Percentiles rank a stretch among this genome's conserved stretches.
Conservation (phyloP, 73 alveolate species). For the Uronychia binucleata region DNA sequence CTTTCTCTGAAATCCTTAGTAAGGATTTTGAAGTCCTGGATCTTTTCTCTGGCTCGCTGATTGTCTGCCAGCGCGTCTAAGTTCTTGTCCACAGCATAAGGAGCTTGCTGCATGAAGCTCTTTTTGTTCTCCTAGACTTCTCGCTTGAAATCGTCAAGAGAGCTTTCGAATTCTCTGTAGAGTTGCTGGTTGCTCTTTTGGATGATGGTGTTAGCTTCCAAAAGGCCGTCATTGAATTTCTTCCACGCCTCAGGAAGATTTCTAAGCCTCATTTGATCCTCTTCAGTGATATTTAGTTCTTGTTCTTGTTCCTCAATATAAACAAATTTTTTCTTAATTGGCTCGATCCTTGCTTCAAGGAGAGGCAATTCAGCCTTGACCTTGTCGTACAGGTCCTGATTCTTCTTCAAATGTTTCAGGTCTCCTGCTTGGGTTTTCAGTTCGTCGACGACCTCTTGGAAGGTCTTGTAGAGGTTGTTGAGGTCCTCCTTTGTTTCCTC, state of each 20-base stretch:
- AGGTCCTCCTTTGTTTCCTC: conserved; percentile 73
- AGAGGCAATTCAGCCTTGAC: conserved; percentile 69
- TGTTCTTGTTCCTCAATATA: conserved; percentile 54
- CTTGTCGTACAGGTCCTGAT: conserved; percentile 70
- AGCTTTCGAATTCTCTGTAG: conserved; percentile 75
- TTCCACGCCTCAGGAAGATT: conserved; percentile 78
- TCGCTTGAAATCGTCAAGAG: conserved; percentile 83
- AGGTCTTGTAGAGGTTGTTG: conserved; percentile 54
- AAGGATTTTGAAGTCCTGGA: conserved; percentile 65
- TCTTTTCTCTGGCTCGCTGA: conserved; percentile 68
- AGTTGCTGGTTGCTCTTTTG: conserved; percentile 70
- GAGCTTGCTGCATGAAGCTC: conserved; percentile 80
- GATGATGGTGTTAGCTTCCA: conserved; percentile 66
- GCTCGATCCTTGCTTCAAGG: conserved; percentile 77
- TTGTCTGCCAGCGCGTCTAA: conserved; percentile 36
- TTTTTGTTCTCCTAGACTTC: conserved; percentile 82
- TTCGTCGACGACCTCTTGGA: conserved; percentile 59
- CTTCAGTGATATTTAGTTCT: conserved; percentile 56
- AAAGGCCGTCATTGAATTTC: conserved; percentile 77
- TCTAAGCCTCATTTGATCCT: conserved; percentile 51
- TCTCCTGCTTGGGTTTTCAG: conserved; percentile 59
- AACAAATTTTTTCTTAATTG: conserved; percentile 80
- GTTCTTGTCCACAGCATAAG: conserved; percentile 74
- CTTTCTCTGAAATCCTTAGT: conserved; percentile 69
- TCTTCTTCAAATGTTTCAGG: conserved; percentile 71